These are phyloP conservation scores for Gaertneriomyces semiglobifer DNA, from an alignment of 192 early-diverging fungal species.

Conservation along the genomic window DNA sequence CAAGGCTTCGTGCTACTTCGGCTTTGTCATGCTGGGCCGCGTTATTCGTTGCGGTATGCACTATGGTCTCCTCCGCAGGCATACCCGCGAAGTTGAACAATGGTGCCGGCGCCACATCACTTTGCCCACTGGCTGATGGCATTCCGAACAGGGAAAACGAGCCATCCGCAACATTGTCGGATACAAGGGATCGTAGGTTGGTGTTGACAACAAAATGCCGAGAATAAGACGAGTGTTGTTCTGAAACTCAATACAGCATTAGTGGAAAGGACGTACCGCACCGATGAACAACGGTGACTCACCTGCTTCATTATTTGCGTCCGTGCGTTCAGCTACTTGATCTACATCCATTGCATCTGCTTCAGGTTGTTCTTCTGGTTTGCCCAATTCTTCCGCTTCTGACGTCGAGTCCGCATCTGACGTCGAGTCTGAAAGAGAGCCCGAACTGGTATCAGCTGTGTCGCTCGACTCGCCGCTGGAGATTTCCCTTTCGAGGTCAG, in stretches of 20 bases:
- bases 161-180: conserved; percentile 6
- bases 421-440: background rate
- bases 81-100: background rate
- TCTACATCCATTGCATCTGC: too few species aligned
- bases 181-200: conserved; percentile 32
- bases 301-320: too few species aligned
- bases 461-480: background rate
- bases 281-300: too few species aligned
- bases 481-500: background rate
- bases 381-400: background rate
- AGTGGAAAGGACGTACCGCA: too few species aligned
- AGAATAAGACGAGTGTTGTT: background rate
- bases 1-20: conserved; percentile 5
- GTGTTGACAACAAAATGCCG: conserved; percentile 28
- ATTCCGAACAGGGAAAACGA: conserved; percentile 3
- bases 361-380: too few species aligned
- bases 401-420: conserved; percentile 3
- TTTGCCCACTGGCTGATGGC: background rate
- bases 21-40: conserved; percentile 3
- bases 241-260: too few species aligned
- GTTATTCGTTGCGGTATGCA: background rate
- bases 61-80: background rate
- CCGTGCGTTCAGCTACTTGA: too few species aligned
- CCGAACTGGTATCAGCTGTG: background rate
- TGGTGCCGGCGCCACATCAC: background rate